Percentiles rank a stretch among this genome's conserved stretches.
These are phyloP conservation scores for Alternaria conjuncta DNA, from an alignment of 2,329 filamentous ascomycete genomes.

Conservation along the genomic window DNA sequence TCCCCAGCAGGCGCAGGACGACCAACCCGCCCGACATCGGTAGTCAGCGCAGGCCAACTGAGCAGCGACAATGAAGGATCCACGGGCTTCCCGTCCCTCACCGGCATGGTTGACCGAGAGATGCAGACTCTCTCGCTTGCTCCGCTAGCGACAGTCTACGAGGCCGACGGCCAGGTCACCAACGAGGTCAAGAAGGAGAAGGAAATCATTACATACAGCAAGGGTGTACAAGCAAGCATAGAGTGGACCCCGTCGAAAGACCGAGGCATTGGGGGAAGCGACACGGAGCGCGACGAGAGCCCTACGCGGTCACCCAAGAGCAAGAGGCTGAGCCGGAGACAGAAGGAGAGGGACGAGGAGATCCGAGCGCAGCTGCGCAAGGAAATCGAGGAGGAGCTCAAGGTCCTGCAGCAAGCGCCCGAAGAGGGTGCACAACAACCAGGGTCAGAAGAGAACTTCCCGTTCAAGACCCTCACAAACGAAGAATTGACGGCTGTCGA, in stretches of 20 bases:
- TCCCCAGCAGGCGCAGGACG: conserved; percentile 51
- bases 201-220: conserved; percentile 95
- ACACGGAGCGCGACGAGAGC: conserved; percentile 67
- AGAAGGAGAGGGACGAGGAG: conserved; percentile 86
- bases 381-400: conserved; percentile 92
- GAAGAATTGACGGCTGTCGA: conserved; percentile 92
- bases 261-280: conserved; percentile 60
- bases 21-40: conserved; percentile 82
- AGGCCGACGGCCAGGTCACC: conserved; percentile 76
- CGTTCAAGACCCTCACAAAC: conserved; percentile 76
- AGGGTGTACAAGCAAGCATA: conserved; percentile 89
- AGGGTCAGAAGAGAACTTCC: conserved; percentile 65
- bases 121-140: conserved; percentile 77
- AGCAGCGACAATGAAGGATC: conserved; percentile 69
- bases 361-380: conserved; percentile 81
- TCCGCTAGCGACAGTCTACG: conserved; percentile 77
- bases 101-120: conserved; percentile 48
- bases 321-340: conserved; percentile 79
- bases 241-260: conserved; percentile 67
- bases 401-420: conserved; percentile 62
- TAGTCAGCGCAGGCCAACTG: conserved; percentile 79
- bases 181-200: conserved; percentile 68
- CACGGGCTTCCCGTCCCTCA: conserved; percentile 21
- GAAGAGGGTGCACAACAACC: conserved; percentile 53
- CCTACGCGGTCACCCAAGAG: conserved; percentile 60